Percentiles rank a stretch among this genome's conserved stretches.
Conservation (phyloP, 176 grass and related monocot species). For the Olyra latifolia region DNA sequence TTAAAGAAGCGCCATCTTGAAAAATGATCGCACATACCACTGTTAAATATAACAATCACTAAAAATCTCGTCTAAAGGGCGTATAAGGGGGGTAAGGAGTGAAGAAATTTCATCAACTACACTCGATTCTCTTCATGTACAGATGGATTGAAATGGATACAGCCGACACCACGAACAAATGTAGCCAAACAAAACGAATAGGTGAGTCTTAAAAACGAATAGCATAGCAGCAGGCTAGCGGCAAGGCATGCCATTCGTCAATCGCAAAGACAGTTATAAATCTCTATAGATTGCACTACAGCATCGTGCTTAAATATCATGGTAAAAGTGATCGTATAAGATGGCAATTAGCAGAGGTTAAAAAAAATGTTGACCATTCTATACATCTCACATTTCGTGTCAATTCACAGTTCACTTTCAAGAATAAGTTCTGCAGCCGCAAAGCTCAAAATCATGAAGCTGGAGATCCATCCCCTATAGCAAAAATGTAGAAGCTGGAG, state of each 20-base stretch:
- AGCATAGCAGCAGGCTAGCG: too few relatives aligned
- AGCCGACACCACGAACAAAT: too few relatives aligned
- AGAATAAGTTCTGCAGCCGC: constrained; percentile 43
- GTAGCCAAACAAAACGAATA: too few relatives aligned
- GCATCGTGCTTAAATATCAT: not conserved
- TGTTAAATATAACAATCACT: too few relatives aligned
- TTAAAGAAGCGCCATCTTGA: not conserved
- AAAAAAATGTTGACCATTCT: not conserved
- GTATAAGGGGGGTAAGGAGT: too few relatives aligned
- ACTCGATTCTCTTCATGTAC: too few relatives aligned
- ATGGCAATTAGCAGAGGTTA: not conserved
- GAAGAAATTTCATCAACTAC: too few relatives aligned
- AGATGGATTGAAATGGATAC: too few relatives aligned
- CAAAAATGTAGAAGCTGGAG: not conserved
- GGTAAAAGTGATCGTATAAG: not conserved
- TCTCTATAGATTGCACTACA: not conserved
- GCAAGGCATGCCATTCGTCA: too few relatives aligned
- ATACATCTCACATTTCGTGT: not conserved
- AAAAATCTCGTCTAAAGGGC: too few relatives aligned
- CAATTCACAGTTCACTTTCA: not conserved
- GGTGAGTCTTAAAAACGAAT: too few relatives aligned
- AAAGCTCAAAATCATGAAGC: constrained; percentile 69
- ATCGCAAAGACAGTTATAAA: not conserved
- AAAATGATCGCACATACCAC: not conserved
- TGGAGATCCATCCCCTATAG: constrained; percentile 30